Percentiles rank a stretch among this genome's conserved stretches.
Evolutionary conservation across 441 rosid species (phyloP).

Genomic region (Erodium moschatum): DNA sequence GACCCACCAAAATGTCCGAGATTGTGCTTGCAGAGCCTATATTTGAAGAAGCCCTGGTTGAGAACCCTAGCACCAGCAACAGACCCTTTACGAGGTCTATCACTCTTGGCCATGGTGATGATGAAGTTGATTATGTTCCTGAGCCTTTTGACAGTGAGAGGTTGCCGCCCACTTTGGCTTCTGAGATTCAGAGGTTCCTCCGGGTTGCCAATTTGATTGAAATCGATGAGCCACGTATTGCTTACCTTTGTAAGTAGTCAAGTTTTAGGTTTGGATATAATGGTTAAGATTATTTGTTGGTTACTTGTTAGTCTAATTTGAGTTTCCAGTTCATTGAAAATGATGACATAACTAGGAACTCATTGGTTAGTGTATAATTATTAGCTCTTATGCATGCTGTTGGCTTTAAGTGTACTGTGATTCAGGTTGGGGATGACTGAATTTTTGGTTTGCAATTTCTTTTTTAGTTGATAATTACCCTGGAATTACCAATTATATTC

Average conservation of each 20-base stretch:
- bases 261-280: neutral
- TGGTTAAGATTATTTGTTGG: neutral
- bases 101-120: constrained; percentile 24
- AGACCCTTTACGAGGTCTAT: constrained; percentile 34
- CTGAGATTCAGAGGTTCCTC: constrained; percentile 74
- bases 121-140: constrained; percentile 27
- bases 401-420: neutral
- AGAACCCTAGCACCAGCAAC: constrained; percentile 12
- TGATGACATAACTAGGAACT: neutral
- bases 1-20: constrained; percentile 43
- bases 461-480: no score
- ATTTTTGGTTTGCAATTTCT: neutral
- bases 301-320: neutral
- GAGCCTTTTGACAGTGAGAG: constrained; percentile 85
- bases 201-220: constrained; percentile 79
- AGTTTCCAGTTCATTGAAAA: neutral
- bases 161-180: constrained; percentile 61
- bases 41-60: constrained; percentile 18
- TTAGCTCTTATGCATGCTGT: neutral
- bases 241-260: constrained; percentile 56
- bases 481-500: no score
- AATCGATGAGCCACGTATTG: constrained; percentile 61
- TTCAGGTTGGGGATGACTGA: neutral
- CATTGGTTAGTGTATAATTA: neutral
- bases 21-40: constrained; percentile 64